Conservation (phyloP, 2,329 filamentous ascomycete genomes). For the Ceratocystis lukuohia region DNA sequence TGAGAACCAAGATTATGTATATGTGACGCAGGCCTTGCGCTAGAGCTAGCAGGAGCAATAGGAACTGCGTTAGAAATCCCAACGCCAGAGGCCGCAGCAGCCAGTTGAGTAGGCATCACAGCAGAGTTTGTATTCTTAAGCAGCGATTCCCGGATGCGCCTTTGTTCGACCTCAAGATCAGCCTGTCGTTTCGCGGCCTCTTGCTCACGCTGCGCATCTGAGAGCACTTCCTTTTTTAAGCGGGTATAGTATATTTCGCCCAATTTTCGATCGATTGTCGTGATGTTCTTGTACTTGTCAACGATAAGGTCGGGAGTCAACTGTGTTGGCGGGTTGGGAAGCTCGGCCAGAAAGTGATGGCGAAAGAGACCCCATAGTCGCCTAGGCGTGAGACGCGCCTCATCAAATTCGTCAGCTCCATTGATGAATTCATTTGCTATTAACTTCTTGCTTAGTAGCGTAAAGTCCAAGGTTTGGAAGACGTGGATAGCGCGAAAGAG, state of each 20-base stretch:
- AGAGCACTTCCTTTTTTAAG: constrained; percentile 17
- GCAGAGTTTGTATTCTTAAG: constrained; percentile 7
- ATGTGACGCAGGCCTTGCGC: neutral
- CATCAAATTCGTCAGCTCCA: constrained; percentile 57
- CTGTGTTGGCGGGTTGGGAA: constrained; percentile 24
- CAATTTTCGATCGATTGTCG: constrained; percentile 14
- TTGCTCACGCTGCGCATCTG: constrained; percentile 15
- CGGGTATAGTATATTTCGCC: constrained; percentile 17
- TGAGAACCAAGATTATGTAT: neutral
- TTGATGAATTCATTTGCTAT: constrained; percentile 60
- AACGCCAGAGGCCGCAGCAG: constrained; percentile 13
- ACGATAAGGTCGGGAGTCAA: constrained; percentile 16
- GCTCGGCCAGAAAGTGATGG: constrained; percentile 60
- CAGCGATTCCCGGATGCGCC: constrained; percentile 14
- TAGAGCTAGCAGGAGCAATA: constrained; percentile 10
- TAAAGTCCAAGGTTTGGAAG: constrained; percentile 51
- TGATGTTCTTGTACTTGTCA: constrained; percentile 16
- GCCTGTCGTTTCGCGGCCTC: constrained; percentile 12
- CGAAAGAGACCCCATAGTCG: constrained; percentile 68
- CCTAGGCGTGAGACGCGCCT: constrained; percentile 59
- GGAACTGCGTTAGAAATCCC: constrained; percentile 12
- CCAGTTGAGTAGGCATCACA: constrained; percentile 9
- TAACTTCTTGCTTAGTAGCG: constrained; percentile 59
- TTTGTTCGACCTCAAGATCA: constrained; percentile 14
- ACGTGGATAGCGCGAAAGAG: constrained; percentile 73